phyloP scores from a whole-genome alignment of 1,139 yeast genomes.

The Trichomonascaceae sp. region DNA sequence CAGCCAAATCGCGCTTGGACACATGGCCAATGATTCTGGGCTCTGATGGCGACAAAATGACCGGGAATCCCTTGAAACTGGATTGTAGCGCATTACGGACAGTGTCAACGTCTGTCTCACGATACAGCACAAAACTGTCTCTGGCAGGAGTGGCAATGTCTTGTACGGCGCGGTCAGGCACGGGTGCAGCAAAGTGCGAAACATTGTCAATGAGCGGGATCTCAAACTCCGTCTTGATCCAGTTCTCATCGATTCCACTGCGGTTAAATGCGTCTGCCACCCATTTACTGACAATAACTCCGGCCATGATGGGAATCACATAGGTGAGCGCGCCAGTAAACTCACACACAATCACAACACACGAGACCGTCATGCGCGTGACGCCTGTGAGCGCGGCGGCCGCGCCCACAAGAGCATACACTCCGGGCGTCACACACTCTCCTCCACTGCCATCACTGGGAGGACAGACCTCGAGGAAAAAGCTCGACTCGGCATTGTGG shows the following conservation, averaged over 20 bases:
- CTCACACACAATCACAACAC: constrained; percentile 92
- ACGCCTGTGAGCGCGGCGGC: constrained; percentile 92
- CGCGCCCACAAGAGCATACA: constrained; percentile 94
- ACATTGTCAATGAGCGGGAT: constrained; percentile 28
- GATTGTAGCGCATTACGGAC: constrained; percentile 12
- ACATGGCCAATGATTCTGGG: background rate
- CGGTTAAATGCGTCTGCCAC: constrained; percentile 30
- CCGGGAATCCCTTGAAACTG: background rate
- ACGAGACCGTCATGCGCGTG: constrained; percentile 82
- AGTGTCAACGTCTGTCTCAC: constrained; percentile 11
- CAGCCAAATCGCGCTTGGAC: background rate
- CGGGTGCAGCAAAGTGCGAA: constrained; percentile 24
- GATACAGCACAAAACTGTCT: constrained; percentile 17
- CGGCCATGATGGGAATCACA: constrained; percentile 79
- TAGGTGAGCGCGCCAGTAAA: constrained; percentile 85
- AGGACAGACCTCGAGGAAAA: constrained; percentile 24
- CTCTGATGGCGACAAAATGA: background rate
- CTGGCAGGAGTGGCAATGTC: constrained; percentile 21
- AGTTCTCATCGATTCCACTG: constrained; percentile 30
- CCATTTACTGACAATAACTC: constrained; percentile 37
- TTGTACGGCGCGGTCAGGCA: constrained; percentile 24
- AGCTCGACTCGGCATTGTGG: constrained; percentile 14
- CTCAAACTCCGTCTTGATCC: constrained; percentile 27
- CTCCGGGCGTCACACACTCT: constrained; percentile 74
- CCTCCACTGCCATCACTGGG: constrained; percentile 33